Evolutionary conservation across 208 protist species (phyloP).

Genomic region (Porcisia hertigi): DNA sequence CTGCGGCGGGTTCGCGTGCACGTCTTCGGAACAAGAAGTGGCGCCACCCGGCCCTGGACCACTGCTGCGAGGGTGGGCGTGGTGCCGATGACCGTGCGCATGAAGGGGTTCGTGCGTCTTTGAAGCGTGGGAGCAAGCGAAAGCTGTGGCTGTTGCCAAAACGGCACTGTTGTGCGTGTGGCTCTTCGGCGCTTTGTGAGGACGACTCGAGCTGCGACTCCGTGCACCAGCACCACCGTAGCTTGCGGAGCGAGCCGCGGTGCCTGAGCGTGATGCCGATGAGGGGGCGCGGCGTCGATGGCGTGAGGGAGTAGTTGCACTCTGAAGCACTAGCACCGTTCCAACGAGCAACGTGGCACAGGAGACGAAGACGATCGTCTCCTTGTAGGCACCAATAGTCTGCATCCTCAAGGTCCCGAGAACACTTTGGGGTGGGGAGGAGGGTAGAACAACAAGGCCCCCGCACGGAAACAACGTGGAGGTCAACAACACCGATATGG

Average conservation of each 20-base stretch:
- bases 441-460: not conserved
- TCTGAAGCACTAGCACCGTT: conserved; percentile 54
- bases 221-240: conserved; percentile 19
- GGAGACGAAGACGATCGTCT: conserved; percentile 50
- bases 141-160: not conserved
- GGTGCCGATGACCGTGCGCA: conserved; percentile 21
- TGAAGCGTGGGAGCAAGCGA: not conserved
- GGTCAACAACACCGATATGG: too few species aligned
- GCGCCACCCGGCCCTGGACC: not conserved
- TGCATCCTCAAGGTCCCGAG: conserved; percentile 5
- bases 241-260: conserved; percentile 13
- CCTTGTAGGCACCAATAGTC: conserved; percentile 29
- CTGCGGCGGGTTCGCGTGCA: not conserved
- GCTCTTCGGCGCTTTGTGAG: not conserved
- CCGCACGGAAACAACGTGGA: too few species aligned
- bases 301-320: conserved; percentile 40
- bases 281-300: conserved; percentile 27
- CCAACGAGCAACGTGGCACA: conserved; percentile 32
- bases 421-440: not conserved
- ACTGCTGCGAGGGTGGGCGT: conserved; percentile 9
- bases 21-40: not conserved
- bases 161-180: not conserved
- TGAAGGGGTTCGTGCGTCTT: conserved; percentile 19
- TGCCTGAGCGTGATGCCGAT: conserved; percentile 17
- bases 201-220: conserved; percentile 23